Conservation (phyloP, 192 early-diverging fungal genomes). For the Endogone sp. region DNA sequence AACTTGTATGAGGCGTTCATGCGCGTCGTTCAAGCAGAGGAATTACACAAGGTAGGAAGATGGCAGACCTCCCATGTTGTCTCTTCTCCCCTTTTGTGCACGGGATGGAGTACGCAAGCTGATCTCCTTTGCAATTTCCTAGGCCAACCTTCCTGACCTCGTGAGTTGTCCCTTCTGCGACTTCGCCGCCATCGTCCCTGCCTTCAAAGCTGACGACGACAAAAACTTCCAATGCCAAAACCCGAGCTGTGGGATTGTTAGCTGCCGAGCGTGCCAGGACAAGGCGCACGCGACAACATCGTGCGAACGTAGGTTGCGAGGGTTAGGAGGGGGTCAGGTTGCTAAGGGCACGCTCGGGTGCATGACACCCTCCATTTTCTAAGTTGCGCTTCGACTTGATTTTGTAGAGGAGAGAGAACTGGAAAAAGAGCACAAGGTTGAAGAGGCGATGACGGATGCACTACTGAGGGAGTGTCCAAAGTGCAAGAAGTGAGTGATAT, state of each 20-base stretch:
- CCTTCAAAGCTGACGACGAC: constrained; percentile 34
- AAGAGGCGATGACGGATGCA: constrained; percentile 54
- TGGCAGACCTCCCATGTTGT: constrained; percentile 8
- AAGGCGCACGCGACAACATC: constrained; percentile 46
- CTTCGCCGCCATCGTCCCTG: constrained; percentile 36
- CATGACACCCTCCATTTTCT: too few species aligned
- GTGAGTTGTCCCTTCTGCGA: constrained; percentile 43
- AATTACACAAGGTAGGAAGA: constrained; percentile 41
- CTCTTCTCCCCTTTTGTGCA: background rate
- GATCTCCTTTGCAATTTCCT: background rate
- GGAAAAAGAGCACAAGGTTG: constrained; percentile 40
- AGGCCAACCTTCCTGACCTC: constrained; percentile 37
- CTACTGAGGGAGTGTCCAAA: constrained; percentile 49
- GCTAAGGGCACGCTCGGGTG: background rate
- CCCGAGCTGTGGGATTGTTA: constrained; percentile 35
- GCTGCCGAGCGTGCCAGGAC: constrained; percentile 42
- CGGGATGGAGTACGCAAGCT: background rate
- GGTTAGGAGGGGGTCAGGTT: background rate
- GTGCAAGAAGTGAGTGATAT: constrained; percentile 41
- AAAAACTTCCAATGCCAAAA: constrained; percentile 47
- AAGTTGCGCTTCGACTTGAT: background rate
- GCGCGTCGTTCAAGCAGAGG: constrained; percentile 36
- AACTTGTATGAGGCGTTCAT: constrained; percentile 36
- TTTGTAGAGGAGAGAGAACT: constrained; percentile 39
- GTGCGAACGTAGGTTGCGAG: constrained; percentile 48